Conservation (phyloP, 192 early-diverging fungal species). For the Polychytrium aggregatum region DNA sequence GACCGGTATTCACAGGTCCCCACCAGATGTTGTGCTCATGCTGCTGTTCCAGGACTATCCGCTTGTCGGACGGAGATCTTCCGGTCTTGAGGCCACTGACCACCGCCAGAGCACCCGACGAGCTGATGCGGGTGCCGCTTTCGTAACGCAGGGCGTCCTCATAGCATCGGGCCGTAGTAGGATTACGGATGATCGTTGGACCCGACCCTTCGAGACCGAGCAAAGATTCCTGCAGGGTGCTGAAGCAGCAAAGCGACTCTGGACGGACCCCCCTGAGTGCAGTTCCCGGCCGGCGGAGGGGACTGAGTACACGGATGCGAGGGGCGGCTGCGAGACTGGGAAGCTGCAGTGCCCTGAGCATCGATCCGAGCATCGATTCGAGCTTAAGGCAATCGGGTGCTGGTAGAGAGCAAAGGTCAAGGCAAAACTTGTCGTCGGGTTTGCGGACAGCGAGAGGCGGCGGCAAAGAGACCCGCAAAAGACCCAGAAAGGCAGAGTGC, state of each 20-base stretch:
- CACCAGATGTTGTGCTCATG: slow-evolving; percentile 67
- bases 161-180: slow-evolving; percentile 31
- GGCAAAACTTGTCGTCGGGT: too few species aligned
- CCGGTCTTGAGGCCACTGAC: slow-evolving; percentile 76
- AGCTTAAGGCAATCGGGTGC: too few species aligned
- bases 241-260: slow-evolving; percentile 1
- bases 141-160: slow-evolving; percentile 70
- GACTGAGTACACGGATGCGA: too few species aligned
- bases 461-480: too few species aligned
- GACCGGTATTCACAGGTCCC: slow-evolving; percentile 79
- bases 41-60: slow-evolving; percentile 72
- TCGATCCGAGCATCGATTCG: too few species aligned
- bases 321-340: too few species aligned
- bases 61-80: slow-evolving; percentile 80
- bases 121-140: slow-evolving; percentile 66
- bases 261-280: neutral
- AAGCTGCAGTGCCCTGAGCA: too few species aligned
- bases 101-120: slow-evolving; percentile 71
- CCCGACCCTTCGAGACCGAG: too few species aligned
- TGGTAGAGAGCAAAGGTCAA: too few species aligned
- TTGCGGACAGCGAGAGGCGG: too few species aligned
- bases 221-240: too few species aligned
- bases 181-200: slow-evolving; percentile 15
- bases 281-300: neutral
- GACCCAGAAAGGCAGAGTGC: too few species aligned